phyloP scores from a whole-genome alignment of 2,329 filamentous ascomycete genomes.

The Aspergillus sp. region DNA sequence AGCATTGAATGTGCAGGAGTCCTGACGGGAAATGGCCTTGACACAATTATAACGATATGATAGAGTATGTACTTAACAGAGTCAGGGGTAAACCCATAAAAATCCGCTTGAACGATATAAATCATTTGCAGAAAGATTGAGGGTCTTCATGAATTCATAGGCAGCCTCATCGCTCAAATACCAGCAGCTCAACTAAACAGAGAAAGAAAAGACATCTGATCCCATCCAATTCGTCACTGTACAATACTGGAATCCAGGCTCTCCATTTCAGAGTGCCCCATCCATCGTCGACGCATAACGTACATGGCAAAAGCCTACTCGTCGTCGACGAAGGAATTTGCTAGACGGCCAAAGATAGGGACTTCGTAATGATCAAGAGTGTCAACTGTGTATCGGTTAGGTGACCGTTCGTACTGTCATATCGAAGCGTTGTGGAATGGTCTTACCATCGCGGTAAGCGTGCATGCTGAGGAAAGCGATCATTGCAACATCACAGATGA shows the following conservation, averaged over 20 bases:
- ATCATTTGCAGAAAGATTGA: too few species aligned
- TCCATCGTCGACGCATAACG: background rate
- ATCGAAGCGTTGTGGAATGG: background rate
- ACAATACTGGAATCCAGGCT: background rate
- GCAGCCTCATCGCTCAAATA: too few species aligned
- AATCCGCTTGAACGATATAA: too few species aligned
- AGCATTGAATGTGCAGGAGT: too few species aligned
- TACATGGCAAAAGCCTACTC: slow-evolving; percentile 51
- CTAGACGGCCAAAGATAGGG: slow-evolving; percentile 79
- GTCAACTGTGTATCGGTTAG: slow-evolving; percentile 49
- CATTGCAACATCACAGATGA: slow-evolving; percentile 70
- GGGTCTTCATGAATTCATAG: too few species aligned
- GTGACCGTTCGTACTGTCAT: background rate
- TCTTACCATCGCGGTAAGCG: slow-evolving; percentile 78
- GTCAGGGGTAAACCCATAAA: too few species aligned
- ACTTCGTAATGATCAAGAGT: slow-evolving; percentile 72
- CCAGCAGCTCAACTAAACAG: too few species aligned
- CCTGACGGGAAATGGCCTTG: too few species aligned
- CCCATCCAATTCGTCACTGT: background rate
- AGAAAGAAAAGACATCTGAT: too few species aligned
- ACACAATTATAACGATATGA: too few species aligned
- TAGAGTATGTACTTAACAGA: too few species aligned
- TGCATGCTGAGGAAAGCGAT: slow-evolving; percentile 74
- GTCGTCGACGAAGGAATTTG: slow-evolving; percentile 86
- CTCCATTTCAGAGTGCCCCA: background rate